A percentile compares a stretch with the other conserved stretches of the same genome.
Evolutionary conservation across 2,329 filamentous ascomycete species (phyloP).

Genomic region (Penicillium sp.): DNA sequence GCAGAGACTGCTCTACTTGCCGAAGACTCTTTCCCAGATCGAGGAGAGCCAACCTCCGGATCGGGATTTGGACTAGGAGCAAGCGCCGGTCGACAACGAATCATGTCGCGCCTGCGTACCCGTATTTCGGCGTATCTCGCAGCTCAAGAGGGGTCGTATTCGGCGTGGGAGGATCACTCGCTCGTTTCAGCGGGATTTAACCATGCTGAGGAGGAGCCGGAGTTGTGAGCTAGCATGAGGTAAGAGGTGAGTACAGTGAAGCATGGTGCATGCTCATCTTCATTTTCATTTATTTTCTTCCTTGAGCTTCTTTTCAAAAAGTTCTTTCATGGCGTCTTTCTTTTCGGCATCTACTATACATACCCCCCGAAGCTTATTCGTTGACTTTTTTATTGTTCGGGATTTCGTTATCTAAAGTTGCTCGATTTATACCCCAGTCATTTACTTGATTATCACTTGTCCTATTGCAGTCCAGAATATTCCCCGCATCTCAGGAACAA

Average conservation of each 20-base stretch:
- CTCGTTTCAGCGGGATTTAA: constrained; percentile 47
- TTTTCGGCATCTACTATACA: background rate
- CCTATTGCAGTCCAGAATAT: background rate
- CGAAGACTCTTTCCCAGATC: background rate
- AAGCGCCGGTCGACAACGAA: constrained; percentile 5
- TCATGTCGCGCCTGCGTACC: constrained; percentile 17
- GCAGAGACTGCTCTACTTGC: background rate
- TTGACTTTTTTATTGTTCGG: too few relatives aligned
- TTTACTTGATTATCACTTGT: background rate
- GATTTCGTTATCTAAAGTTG: background rate
- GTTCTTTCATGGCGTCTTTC: background rate
- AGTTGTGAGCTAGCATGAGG: constrained; percentile 34
- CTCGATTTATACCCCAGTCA: background rate
- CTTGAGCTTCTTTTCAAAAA: background rate
- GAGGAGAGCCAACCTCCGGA: background rate
- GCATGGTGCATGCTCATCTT: background rate
- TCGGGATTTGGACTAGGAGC: background rate
- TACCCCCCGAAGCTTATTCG: background rate
- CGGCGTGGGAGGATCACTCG: constrained; percentile 43
- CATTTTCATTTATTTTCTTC: background rate
- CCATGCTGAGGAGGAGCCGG: constrained; percentile 44
- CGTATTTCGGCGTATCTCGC: constrained; percentile 42
- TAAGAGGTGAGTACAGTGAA: background rate
- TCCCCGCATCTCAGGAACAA: background rate
- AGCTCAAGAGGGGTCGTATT: constrained; percentile 43